Conservation (phyloP, 495 filamentous ascomycete genomes). For the Lasiosphaeria ovina region DNA sequence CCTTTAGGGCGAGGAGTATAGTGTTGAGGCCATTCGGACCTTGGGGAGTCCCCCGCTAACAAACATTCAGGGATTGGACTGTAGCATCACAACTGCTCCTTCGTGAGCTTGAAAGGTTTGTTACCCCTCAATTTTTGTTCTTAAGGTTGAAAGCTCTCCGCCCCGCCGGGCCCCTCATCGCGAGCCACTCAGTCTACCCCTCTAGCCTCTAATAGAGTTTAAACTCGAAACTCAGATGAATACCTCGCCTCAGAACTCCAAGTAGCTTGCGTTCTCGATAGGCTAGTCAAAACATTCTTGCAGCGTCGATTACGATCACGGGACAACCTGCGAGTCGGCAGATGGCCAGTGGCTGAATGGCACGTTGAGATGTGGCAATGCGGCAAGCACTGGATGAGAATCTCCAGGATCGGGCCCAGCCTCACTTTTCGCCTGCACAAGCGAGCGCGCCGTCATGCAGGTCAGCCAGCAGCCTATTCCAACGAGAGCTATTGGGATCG, state of each 20-base stretch:
- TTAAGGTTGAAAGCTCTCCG: not conserved
- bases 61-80: no score
- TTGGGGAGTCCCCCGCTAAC: no score
- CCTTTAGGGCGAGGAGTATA: no score
- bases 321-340: not conserved
- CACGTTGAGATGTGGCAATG: slow-evolving; percentile 18
- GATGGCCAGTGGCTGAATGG: slow-evolving; percentile 17
- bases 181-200: slow-evolving; percentile 6
- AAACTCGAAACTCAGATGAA: no score
- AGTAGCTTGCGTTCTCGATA: not conserved
- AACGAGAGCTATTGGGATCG: slow-evolving; percentile 13
- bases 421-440: slow-evolving; percentile 21
- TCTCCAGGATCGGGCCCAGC: slow-evolving; percentile 15
- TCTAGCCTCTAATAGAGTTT: not conserved
- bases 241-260: no score
- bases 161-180: not conserved
- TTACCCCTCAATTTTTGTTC: slow-evolving; percentile 13
- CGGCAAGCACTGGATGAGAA: slow-evolving; percentile 19
- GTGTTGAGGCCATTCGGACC: no score
- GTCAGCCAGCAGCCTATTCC: slow-evolving; percentile 14
- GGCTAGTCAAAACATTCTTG: not conserved
- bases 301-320: not conserved
- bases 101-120: not conserved
- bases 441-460: slow-evolving; percentile 17
- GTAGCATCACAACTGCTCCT: no score